Evolutionary conservation across 257 asterid species (phyloP).

Genomic region (Linderniella brevidens): DNA sequence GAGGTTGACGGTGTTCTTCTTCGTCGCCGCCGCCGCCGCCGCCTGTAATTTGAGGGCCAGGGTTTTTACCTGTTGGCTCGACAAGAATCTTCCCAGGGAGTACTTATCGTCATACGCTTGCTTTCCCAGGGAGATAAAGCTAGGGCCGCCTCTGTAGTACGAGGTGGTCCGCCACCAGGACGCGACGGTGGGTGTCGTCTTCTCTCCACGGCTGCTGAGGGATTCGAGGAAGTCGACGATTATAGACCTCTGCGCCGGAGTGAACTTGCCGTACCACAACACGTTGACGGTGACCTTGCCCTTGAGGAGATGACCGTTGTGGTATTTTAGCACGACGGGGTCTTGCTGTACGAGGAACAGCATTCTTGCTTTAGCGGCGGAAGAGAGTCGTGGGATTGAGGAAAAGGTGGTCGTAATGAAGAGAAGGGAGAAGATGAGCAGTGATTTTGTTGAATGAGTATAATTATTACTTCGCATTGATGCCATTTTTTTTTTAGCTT

Average conservation of each 20-base stretch:
- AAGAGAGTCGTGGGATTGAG: too few relatives aligned
- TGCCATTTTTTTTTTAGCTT: too few relatives aligned
- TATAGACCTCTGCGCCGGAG: neutral
- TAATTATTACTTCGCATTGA: too few relatives aligned
- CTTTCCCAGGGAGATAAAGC: neutral
- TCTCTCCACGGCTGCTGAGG: neutral
- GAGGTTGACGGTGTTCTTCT: neutral
- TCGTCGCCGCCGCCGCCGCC: neutral
- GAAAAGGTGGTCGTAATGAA: too few relatives aligned
- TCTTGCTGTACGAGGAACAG: too few relatives aligned
- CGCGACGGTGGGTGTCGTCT: neutral
- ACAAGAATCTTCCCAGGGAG: neutral
- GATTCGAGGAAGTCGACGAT: neutral
- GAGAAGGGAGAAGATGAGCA: too few relatives aligned
- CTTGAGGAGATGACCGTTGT: neutral
- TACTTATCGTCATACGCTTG: neutral
- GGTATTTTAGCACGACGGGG: neutral
- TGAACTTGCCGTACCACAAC: neutral
- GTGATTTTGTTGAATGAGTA: too few relatives aligned
- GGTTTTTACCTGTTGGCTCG: neutral
- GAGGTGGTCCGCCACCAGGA: neutral
- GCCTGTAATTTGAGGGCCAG: neutral
- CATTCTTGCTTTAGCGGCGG: too few relatives aligned
- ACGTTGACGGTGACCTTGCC: neutral
- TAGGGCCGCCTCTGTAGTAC: neutral